A percentile compares a stretch with the other conserved stretches of the same genome.
Conservation (phyloP, 2,329 filamentous ascomycete genomes). For the Fonsecaea nubica region DNA sequence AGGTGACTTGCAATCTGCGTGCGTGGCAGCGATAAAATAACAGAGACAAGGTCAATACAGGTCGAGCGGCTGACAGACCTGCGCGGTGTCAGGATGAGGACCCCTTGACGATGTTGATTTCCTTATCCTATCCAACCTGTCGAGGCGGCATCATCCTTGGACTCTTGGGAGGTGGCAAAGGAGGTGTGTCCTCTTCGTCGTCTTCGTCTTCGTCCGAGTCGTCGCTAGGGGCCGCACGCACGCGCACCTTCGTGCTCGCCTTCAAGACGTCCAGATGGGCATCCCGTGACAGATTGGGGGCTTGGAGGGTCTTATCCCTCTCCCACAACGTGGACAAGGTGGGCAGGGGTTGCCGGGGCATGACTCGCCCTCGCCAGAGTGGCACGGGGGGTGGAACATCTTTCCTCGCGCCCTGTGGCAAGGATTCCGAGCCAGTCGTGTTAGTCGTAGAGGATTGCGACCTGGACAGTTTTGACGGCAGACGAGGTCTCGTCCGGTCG, state of each 20-base stretch:
- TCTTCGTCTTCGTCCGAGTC: neutral
- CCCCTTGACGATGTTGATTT: no score
- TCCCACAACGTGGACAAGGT: neutral
- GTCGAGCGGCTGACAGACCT: no score
- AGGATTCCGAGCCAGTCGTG: neutral
- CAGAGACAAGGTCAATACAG: no score
- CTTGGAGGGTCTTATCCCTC: neutral
- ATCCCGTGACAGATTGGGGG: neutral
- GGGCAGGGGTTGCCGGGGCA: neutral
- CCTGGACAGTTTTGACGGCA: neutral
- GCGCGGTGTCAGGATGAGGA: no score
- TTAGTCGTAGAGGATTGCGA: neutral
- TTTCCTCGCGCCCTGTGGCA: neutral
- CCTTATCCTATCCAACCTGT: neutral
- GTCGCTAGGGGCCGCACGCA: no score
- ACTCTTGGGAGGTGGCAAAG: neutral
- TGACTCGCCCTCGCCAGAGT: neutral
- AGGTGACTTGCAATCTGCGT: no score
- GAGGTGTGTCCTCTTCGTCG: neutral
- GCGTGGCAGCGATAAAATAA: no score
- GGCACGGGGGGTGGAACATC: conserved; percentile 2
- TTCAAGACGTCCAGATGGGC: neutral
- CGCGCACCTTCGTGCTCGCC: neutral
- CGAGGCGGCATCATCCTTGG: neutral
- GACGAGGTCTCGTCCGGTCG: neutral